Percentiles rank a stretch among this genome's conserved stretches.
Evolutionary conservation across 2,329 filamentous ascomycete genomes (phyloP).

Genomic region (Penicillium sp.): DNA sequence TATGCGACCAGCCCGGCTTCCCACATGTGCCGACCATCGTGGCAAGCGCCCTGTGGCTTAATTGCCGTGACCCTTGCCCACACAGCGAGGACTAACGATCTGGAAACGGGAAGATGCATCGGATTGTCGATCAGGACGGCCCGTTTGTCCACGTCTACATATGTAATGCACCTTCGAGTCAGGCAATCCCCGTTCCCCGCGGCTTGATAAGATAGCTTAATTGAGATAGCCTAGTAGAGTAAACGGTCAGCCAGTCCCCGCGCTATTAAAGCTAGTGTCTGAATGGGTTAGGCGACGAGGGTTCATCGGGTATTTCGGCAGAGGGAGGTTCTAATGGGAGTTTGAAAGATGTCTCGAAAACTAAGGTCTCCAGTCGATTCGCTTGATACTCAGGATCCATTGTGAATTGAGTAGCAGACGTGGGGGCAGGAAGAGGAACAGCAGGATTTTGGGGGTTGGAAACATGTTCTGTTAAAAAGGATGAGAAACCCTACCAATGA

Average conservation of each 20-base stretch:
- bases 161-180: background rate
- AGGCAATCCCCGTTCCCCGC: background rate
- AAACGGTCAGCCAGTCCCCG: background rate
- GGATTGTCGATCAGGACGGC: background rate
- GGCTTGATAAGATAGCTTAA: background rate
- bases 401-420: background rate
- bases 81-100: background rate
- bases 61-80: background rate
- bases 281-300: background rate
- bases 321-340: background rate
- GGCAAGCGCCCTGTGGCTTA: background rate
- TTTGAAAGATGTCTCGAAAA: background rate
- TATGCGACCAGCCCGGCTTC: background rate
- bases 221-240: background rate
- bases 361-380: background rate
- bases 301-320: background rate
- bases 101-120: background rate
- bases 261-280: constrained; percentile 1
- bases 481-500: background rate
- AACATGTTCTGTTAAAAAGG: background rate
- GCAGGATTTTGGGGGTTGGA: background rate
- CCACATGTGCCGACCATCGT: background rate
- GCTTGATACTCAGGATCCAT: too few species aligned
- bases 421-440: background rate
- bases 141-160: background rate